These are phyloP conservation scores for Epichloe hybrida DNA, from an alignment of 2,329 filamentous ascomycete genomes.

Conservation along the genomic window DNA sequence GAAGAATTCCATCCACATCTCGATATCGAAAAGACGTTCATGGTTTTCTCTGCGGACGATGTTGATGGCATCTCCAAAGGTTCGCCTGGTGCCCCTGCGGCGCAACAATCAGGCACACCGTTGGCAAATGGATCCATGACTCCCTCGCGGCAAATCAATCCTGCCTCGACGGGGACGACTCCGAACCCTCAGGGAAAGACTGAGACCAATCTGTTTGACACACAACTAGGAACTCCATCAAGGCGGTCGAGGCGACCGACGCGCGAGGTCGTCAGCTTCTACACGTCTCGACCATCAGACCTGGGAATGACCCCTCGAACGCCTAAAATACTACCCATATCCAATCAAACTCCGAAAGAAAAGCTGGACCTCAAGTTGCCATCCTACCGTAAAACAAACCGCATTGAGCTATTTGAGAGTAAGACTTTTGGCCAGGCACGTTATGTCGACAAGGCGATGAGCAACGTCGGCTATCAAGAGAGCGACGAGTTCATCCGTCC, in stretches of 20 bases:
- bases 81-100: slow-evolving; percentile 23
- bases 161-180: slow-evolving; percentile 28
- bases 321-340: slow-evolving; percentile 58
- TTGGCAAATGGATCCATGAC: slow-evolving; percentile 27
- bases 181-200: slow-evolving; percentile 23
- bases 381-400: slow-evolving; percentile 61
- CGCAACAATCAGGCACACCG: slow-evolving; percentile 15
- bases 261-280: slow-evolving; percentile 39
- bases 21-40: slow-evolving; percentile 71
- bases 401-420: slow-evolving; percentile 70
- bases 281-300: slow-evolving; percentile 34
- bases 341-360: slow-evolving; percentile 69
- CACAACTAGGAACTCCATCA: slow-evolving; percentile 19
- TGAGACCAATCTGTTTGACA: slow-evolving; percentile 20
- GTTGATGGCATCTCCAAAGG: slow-evolving; percentile 56
- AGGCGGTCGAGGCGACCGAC: slow-evolving; percentile 30
- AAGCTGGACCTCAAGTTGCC: slow-evolving; percentile 65
- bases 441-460: slow-evolving; percentile 94
- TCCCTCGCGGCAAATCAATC: slow-evolving; percentile 32
- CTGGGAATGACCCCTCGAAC: slow-evolving; percentile 34
- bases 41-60: slow-evolving; percentile 68
- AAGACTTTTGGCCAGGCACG: slow-evolving; percentile 74
- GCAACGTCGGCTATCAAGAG: slow-evolving; percentile 89
- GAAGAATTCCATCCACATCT: slow-evolving; percentile 95
- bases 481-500: slow-evolving; percentile 78